Percentiles rank a stretch among this genome's conserved stretches.
Conservation (phyloP, 345 rosid species). For the Camelina laxa region DNA sequence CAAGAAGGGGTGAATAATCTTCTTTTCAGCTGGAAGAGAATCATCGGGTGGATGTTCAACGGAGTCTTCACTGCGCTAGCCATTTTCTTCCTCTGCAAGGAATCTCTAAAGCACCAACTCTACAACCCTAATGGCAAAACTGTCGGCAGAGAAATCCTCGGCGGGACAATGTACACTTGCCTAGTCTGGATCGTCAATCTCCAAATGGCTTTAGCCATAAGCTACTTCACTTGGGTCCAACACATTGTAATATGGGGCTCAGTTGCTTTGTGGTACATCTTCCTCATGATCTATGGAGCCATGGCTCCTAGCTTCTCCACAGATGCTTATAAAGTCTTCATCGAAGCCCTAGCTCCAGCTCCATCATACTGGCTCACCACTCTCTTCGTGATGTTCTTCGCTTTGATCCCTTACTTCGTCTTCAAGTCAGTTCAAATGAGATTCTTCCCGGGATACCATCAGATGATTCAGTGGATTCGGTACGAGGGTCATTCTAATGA, state of each 20-base stretch:
- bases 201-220: constrained; percentile 86
- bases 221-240: constrained; percentile 85
- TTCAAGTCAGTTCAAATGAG: constrained; percentile 74
- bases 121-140: constrained; percentile 82
- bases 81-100: constrained; percentile 84
- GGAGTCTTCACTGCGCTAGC: constrained; percentile 61
- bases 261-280: constrained; percentile 72
- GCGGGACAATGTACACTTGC: constrained; percentile 91
- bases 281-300: constrained; percentile 89
- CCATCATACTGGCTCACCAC: constrained; percentile 75
- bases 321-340: constrained; percentile 81
- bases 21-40: constrained; percentile 86
- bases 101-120: constrained; percentile 68
- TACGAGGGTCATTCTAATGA: constrained; percentile 78
- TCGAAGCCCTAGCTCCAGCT: constrained; percentile 87
- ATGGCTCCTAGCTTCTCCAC: constrained; percentile 72
- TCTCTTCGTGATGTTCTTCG: constrained; percentile 56
- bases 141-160: constrained; percentile 75
- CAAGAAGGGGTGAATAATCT: constrained; percentile 97
- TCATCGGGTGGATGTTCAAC: constrained; percentile 85
- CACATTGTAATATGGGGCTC: constrained; percentile 96
- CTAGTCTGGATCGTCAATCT: constrained; percentile 90
- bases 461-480: constrained; percentile 91
- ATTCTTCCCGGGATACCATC: constrained; percentile 85
- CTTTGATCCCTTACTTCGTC: constrained; percentile 73